These are phyloP conservation scores for Trypanosoma avium DNA, from an alignment of 208 protist species.

Conservation along the genomic window DNA sequence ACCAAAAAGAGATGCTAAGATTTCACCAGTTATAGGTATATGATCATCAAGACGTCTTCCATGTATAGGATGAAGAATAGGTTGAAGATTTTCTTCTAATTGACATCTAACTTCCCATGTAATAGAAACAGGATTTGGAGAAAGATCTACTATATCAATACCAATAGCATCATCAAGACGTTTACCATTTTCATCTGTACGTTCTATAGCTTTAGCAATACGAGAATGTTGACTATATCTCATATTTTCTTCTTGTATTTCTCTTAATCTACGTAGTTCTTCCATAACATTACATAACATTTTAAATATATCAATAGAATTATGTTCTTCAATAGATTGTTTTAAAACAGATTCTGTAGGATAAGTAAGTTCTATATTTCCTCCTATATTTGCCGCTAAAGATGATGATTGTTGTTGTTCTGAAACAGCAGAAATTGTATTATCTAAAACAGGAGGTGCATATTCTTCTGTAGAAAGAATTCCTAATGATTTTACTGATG, in stretches of 20 bases:
- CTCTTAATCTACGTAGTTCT: slow-evolving; percentile 77
- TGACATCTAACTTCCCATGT: slow-evolving; percentile 60
- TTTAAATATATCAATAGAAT: slow-evolving; percentile 61
- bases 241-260: slow-evolving; percentile 65
- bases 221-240: slow-evolving; percentile 4
- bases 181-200: slow-evolving; percentile 2
- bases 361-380: slow-evolving; percentile 18
- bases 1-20: slow-evolving; percentile 59
- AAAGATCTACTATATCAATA: slow-evolving; percentile 68
- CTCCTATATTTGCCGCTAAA: neutral
- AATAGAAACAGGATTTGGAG: slow-evolving; percentile 60
- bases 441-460: neutral
- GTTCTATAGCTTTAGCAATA: neutral
- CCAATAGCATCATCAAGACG: slow-evolving; percentile 33
- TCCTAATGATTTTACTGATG: neutral
- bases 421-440: slow-evolving; percentile 1
- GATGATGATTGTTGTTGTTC: too few species aligned
- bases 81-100: slow-evolving; percentile 66
- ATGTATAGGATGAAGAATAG: slow-evolving; percentile 72
- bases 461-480: slow-evolving; percentile 29
- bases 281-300: slow-evolving; percentile 83
- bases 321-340: slow-evolving; percentile 4
- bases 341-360: slow-evolving; percentile 9
- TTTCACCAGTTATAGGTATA: slow-evolving; percentile 30
- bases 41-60: slow-evolving; percentile 61